Percentiles rank a stretch among this genome's conserved stretches.
phyloP scores from a whole-genome alignment of 2,329 filamentous ascomycete species.

The Phialophora verrucosa region DNA sequence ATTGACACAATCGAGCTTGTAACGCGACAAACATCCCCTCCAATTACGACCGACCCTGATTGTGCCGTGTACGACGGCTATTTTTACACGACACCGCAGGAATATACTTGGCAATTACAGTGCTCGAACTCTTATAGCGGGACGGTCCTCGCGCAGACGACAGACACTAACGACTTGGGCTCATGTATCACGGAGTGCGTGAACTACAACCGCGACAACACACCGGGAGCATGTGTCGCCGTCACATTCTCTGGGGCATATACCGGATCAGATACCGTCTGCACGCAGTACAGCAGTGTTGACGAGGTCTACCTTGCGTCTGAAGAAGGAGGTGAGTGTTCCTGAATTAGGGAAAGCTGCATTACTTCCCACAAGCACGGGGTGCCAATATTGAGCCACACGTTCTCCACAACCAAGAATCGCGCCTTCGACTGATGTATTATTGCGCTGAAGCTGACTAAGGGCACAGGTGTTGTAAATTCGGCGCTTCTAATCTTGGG shows the following conservation, averaged over 20 bases:
- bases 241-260: conserved; percentile 30
- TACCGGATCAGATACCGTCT: conserved; percentile 21
- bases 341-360: background rate
- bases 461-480: conserved; percentile 27
- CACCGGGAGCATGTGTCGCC: conserved; percentile 25
- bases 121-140: conserved; percentile 32
- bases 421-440: background rate
- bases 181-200: conserved; percentile 29
- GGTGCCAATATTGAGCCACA: background rate
- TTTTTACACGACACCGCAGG: conserved; percentile 30
- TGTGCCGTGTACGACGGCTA: conserved; percentile 33
- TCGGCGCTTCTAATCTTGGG: conserved; percentile 34
- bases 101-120: conserved; percentile 36
- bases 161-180: conserved; percentile 20
- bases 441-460: conserved; percentile 7
- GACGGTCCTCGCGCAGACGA: conserved; percentile 15
- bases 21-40: conserved; percentile 21
- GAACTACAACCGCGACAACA: conserved; percentile 26
- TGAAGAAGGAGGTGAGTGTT: conserved; percentile 33
- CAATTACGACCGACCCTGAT: conserved; percentile 23
- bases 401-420: background rate
- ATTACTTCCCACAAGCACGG: background rate
- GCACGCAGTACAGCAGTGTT: conserved; percentile 30
- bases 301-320: conserved; percentile 17
- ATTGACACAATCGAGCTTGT: conserved; percentile 20